Conservation (phyloP, 83 land plant species). For the Picea abies region DNA sequence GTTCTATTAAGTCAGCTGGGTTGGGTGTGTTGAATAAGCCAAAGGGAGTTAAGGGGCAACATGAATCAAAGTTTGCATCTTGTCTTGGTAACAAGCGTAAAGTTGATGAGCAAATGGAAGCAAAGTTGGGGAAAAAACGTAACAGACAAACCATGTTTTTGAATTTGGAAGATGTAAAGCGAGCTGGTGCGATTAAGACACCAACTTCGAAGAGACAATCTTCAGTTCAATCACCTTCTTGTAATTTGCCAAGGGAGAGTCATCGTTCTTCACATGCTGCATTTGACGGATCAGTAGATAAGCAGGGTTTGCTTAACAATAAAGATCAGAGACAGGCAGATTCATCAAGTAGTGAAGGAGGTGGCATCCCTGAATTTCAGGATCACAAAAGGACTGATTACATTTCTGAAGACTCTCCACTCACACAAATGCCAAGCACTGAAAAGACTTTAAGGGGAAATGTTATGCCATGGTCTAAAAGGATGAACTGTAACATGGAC, state of each 20-base stretch:
- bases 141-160: conserved; percentile 74
- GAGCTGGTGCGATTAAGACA: conserved; percentile 60
- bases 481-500: conserved; percentile 31
- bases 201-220: conserved; percentile 59
- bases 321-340: conserved; percentile 49
- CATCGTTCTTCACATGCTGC: conserved; percentile 28
- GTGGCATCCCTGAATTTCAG: conserved; percentile 20
- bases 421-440: background rate
- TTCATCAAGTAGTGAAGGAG: conserved; percentile 33
- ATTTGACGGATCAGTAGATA: conserved; percentile 39
- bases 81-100: conserved; percentile 53
- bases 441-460: background rate
- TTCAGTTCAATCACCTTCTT: conserved; percentile 29
- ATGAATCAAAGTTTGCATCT: conserved; percentile 55
- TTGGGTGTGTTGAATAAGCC: conserved; percentile 33
- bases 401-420: conserved; percentile 34
- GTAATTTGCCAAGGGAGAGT: conserved; percentile 39
- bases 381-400: conserved; percentile 42
- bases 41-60: conserved; percentile 54
- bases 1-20: conserved; percentile 16
- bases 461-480: conserved; percentile 27
- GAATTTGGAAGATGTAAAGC: conserved; percentile 71
- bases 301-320: conserved; percentile 23
- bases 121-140: conserved; percentile 86
- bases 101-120: conserved; percentile 66